Conservation (phyloP, 306 rosid genomes). For the Begonia fuchsioides region DNA sequence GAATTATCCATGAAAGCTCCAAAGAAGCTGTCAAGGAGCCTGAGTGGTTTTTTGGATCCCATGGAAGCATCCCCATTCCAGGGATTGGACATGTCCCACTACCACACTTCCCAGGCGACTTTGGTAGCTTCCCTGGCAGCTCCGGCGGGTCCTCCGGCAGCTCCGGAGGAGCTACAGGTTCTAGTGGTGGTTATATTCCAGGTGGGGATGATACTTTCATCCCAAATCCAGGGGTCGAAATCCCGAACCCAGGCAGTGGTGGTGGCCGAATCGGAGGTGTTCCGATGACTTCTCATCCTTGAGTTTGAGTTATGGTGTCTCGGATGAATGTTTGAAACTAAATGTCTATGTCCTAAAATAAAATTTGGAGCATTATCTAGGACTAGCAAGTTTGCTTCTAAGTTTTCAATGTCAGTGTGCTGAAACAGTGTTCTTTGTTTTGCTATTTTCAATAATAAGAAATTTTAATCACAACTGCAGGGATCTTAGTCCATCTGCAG, state of each 20-base stretch:
- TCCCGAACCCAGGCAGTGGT: slow-evolving; percentile 35
- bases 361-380: too few relatives aligned
- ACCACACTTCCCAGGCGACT: slow-evolving; percentile 18
- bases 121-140: slow-evolving; percentile 15
- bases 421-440: too few relatives aligned
- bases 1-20: slow-evolving; percentile 10
- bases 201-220: slow-evolving; percentile 61
- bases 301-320: too few relatives aligned
- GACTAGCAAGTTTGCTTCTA: too few relatives aligned
- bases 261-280: background rate
- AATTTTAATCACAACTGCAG: too few relatives aligned
- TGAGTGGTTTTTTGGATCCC: slow-evolving; percentile 25
- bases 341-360: too few relatives aligned
- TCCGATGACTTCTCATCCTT: too few relatives aligned
- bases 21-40: slow-evolving; percentile 32
- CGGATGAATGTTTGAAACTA: too few relatives aligned
- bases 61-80: slow-evolving; percentile 35
- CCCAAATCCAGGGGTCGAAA: slow-evolving; percentile 64
- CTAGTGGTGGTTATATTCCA: slow-evolving; percentile 30
- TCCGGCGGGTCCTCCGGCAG: too few relatives aligned
- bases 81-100: slow-evolving; percentile 30
- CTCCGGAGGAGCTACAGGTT: slow-evolving; percentile 8
- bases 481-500: too few relatives aligned
- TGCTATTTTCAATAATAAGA: too few relatives aligned
- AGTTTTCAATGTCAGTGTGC: too few relatives aligned